Conservation (phyloP, 1,284 basidiomycete species). For the Marasmius sp. region DNA sequence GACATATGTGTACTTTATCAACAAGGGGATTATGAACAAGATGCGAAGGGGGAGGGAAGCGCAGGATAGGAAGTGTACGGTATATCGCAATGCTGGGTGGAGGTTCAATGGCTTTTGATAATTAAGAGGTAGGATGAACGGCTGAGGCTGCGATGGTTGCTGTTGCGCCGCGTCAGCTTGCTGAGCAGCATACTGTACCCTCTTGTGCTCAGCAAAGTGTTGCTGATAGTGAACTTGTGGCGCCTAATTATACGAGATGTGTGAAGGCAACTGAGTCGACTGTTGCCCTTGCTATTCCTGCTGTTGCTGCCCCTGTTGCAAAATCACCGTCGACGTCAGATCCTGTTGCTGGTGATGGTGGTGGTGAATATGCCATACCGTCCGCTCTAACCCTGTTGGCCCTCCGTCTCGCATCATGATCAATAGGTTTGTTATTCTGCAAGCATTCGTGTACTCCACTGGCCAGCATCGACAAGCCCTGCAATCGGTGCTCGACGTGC, state of each 20-base stretch:
- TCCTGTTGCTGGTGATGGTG: neutral
- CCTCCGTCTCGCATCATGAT: conserved; percentile 1
- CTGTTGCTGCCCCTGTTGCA: conserved; percentile 1
- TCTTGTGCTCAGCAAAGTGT: conserved; percentile 12
- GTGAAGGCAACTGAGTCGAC: conserved; percentile 7
- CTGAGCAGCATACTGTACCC: conserved; percentile 17
- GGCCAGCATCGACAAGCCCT: conserved; percentile 82
- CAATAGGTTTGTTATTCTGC: conserved; percentile 15
- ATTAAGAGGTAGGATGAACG: neutral
- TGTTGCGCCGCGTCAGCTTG: neutral
- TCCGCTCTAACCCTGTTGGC: conserved; percentile 12
- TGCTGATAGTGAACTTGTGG: conserved; percentile 19
- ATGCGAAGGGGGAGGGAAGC: neutral
- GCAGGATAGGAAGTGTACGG: neutral
- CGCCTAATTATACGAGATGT: conserved; percentile 19
- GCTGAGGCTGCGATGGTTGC: neutral
- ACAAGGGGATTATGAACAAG: neutral
- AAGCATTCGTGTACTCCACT: conserved; percentile 78
- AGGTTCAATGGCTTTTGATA: neutral
- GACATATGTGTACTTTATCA: neutral
- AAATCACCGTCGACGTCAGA: neutral
- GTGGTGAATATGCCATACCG: neutral
- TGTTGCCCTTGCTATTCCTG: conserved; percentile 5
- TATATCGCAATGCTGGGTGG: neutral
- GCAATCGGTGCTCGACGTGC: conserved; percentile 92